Evolutionary conservation across 208 protist species (phyloP), one percentile per base, ranked within the genome.

Genomic region (Acanthamoeba castellanii): DNA sequence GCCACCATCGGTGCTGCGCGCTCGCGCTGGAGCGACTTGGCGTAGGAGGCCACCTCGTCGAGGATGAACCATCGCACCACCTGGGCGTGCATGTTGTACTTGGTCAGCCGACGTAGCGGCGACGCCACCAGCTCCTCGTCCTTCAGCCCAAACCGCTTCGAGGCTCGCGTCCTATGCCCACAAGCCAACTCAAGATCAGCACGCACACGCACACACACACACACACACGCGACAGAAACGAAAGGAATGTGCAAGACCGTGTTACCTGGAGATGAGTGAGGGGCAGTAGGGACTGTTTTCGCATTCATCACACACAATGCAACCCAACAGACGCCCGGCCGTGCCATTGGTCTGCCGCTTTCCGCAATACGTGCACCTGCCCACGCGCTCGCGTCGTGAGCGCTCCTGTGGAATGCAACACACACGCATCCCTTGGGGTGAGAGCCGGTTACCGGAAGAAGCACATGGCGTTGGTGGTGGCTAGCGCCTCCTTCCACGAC

Each of bases 381-480:
- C 6, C 55, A 61, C 55, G 20, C 55, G 11, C 47, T 14, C 47
- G 47, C 47, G n/a, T n/a, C n/a, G n/a, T n/a, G 50, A 16, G 50
- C 50, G 13, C 50, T 13, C 5, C 8, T 13, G 64, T 22, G 11
- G 27, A 72, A 22, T 22, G 30, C 5, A 72, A 42, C 27, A 42
- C 13, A 76, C 30, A 42, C 7, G 18, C 68, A 76, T 52, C 59
- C 9, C 20, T 4, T 25, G 59, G 5, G 59, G 59, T 70, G 64
- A 5, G 64, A 1, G 72, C 11, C 1, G 37, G 11, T 4, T 25
- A 81, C 72, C 72, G 30, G 42, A 81, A 81, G 34, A 81, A 81
- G 72, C 72, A 81, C 72, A 81, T 81, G 72, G 72, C 72, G 72
- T 81, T 81, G 37, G 72, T 81, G 30, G 72, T 81, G 72, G 72